These are phyloP conservation scores for Cryptosporidium parvum DNA, from an alignment of 169 alveolate genomes.

Conservation along the genomic window DNA sequence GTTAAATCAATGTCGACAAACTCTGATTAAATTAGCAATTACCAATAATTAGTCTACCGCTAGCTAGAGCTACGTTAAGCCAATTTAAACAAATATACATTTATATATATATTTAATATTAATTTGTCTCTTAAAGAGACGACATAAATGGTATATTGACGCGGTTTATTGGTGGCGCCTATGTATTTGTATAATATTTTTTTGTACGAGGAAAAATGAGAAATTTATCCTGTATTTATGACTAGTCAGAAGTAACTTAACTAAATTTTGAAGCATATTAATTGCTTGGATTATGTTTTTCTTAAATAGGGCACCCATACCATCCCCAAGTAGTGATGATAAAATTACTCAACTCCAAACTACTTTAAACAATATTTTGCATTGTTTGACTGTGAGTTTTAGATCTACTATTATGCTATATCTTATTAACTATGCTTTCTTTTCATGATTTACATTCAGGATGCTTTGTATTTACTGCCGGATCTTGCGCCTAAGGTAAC, in stretches of 20 bases:
- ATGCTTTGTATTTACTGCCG: constrained; percentile 51
- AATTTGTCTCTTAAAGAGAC: constrained; percentile 62
- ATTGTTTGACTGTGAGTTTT: constrained; percentile 64
- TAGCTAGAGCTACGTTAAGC: background rate
- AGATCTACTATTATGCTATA: background rate
- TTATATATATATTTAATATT: background rate
- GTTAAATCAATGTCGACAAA: background rate
- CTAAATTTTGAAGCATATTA: background rate
- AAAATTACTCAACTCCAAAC: constrained; percentile 52
- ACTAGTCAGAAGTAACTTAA: background rate
- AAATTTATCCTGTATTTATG: background rate
- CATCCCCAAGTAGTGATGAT: constrained; percentile 52
- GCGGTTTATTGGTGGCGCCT: constrained; percentile 11
- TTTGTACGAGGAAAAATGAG: background rate
- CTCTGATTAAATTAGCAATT: background rate
- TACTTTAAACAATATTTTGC: constrained; percentile 50
- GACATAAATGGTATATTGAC: background rate
- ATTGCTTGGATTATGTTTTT: constrained; percentile 11
- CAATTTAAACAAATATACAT: background rate
- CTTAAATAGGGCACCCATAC: constrained; percentile 40
- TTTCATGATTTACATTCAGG: constrained; percentile 23
- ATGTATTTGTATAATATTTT: background rate
- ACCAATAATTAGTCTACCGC: constrained; percentile 25
- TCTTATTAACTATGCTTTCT: background rate
- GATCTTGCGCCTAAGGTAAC: constrained; percentile 47